Evolutionary conservation across 352 stramenopile genomes (phyloP).

Genomic region (Aphanomyces stellatus): DNA sequence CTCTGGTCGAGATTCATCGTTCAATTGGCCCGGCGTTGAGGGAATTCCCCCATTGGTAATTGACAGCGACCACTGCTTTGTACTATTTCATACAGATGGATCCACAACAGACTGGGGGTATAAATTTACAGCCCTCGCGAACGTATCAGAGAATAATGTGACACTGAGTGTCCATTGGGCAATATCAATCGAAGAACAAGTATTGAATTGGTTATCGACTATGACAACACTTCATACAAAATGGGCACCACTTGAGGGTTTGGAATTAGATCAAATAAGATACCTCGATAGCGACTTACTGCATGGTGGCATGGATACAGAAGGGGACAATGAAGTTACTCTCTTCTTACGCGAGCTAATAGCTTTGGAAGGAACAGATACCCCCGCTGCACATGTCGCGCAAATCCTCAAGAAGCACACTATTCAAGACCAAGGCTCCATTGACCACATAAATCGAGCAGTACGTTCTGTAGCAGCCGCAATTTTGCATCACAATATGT

Average conservation of each 20-base stretch:
- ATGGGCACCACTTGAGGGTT: conserved; percentile 39
- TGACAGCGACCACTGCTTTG: conserved; percentile 63
- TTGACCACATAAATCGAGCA: conserved; percentile 36
- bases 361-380: conserved; percentile 22
- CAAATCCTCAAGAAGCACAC: conserved; percentile 26
- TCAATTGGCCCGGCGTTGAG: conserved; percentile 74
- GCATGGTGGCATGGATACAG: conserved; percentile 38
- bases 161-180: conserved; percentile 57
- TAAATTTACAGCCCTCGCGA: conserved; percentile 58
- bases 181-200: conserved; percentile 36
- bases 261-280: conserved; percentile 39
- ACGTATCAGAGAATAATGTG: conserved; percentile 53
- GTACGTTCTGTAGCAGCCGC: conserved; percentile 62
- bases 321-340: conserved; percentile 43
- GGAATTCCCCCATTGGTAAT: conserved; percentile 61
- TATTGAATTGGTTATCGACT: conserved; percentile 44
- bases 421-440: conserved; percentile 15
- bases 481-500: conserved; percentile 84
- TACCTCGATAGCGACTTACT: conserved; percentile 64
- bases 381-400: conserved; percentile 32
- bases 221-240: conserved; percentile 35
- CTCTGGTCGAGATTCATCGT: conserved; percentile 56
- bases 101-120: conserved; percentile 81
- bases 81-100: conserved; percentile 77
- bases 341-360: conserved; percentile 54